A percentile compares a stretch with the other conserved stretches of the same genome.
phyloP scores from a whole-genome alignment of 73 alveolate genomes.

The Paramecium pentaurelia region DNA sequence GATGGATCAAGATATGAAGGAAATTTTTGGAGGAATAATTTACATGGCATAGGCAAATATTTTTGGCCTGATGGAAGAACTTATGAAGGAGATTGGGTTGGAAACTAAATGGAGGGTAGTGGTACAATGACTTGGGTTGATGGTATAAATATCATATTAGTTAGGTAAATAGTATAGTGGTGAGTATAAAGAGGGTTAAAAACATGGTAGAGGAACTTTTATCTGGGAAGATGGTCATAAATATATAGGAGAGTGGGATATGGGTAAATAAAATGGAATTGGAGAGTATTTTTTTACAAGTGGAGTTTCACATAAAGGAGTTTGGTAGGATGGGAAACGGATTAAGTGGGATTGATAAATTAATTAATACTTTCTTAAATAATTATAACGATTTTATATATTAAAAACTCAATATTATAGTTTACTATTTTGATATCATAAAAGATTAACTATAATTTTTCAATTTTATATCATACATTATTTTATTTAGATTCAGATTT shows the following conservation, averaged over 20 bases:
- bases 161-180: slow-evolving; percentile 73
- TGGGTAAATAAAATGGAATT: slow-evolving; percentile 45
- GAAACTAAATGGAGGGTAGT: slow-evolving; percentile 77
- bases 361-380: not conserved
- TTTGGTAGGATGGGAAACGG: slow-evolving; percentile 42
- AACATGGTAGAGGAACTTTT: slow-evolving; percentile 70
- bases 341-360: not conserved
- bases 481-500: not conserved
- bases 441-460: not conserved
- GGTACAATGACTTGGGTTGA: slow-evolving; percentile 81
- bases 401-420: not conserved
- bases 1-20: slow-evolving; percentile 85
- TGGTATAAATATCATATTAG: slow-evolving; percentile 64
- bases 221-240: slow-evolving; percentile 82
- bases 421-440: not conserved
- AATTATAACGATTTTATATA: not conserved
- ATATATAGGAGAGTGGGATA: slow-evolving; percentile 63
- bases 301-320: slow-evolving; percentile 1
- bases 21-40: slow-evolving; percentile 64
- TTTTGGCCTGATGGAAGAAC: slow-evolving; percentile 70
- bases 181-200: slow-evolving; percentile 66
- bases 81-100: slow-evolving; percentile 66
- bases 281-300: slow-evolving; percentile 3
- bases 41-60: slow-evolving; percentile 73
- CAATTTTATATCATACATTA: not conserved